Percentiles rank a stretch among this genome's conserved stretches.
Evolutionary conservation across 73 alveolate genomes (phyloP).

Genomic region (Tetrahymena borealis): DNA sequence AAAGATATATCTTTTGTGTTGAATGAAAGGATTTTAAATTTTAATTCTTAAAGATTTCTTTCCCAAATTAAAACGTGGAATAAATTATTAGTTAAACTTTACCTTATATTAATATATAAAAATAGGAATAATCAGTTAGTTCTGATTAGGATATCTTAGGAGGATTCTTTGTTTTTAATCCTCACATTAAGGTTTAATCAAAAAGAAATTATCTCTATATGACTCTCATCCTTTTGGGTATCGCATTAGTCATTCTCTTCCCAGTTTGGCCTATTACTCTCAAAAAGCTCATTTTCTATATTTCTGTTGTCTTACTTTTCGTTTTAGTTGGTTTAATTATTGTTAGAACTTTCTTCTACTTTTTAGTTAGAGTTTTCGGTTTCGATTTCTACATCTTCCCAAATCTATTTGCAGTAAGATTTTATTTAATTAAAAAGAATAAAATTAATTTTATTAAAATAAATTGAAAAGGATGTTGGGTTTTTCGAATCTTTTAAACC

Average conservation of each 20-base stretch:
- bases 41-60: too few species aligned
- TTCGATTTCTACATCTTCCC: neutral
- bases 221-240: neutral
- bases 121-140: neutral
- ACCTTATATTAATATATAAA: neutral
- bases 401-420: neutral
- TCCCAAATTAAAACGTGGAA: neutral
- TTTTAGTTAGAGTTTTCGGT: neutral
- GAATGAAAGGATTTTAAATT: too few species aligned
- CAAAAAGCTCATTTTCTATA: neutral
- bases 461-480: neutral
- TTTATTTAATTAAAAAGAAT: neutral
- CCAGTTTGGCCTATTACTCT: neutral
- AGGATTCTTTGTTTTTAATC: neutral
- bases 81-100: neutral
- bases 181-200: neutral
- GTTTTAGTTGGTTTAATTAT: neutral
- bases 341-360: neutral
- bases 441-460: too few species aligned
- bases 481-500: neutral
- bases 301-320: neutral
- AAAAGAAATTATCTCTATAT: neutral
- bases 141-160: neutral
- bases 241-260: neutral
- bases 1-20: too few species aligned